Evolutionary conservation across 208 protist genomes (phyloP).

Genomic region (Novymonas esmeraldas): DNA sequence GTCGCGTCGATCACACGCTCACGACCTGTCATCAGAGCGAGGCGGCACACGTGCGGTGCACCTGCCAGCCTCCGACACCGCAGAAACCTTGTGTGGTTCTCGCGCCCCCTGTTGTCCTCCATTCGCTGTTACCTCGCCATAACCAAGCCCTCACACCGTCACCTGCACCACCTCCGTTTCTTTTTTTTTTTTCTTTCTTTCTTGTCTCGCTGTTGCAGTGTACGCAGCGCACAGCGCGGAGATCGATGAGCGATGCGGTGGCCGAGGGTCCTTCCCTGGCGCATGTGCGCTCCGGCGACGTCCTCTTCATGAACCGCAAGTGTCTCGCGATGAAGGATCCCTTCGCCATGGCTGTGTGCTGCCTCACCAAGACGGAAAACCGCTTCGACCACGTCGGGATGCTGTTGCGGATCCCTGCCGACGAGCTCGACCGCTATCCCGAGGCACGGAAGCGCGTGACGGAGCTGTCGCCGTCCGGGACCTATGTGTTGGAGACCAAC

Average conservation of each 20-base stretch:
- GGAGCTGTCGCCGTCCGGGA: conserved; percentile 59
- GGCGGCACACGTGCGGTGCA: too few species aligned
- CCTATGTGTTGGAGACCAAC: conserved; percentile 85
- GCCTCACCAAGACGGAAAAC: conserved; percentile 77
- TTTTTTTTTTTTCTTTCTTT: too few species aligned
- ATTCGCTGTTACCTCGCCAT: too few species aligned
- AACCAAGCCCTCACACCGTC: too few species aligned
- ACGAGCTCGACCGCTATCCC: conserved; percentile 42
- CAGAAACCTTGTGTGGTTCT: too few species aligned
- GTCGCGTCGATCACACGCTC: too few species aligned
- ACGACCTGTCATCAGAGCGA: too few species aligned
- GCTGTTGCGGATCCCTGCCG: conserved; percentile 57
- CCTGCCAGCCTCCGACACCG: too few species aligned
- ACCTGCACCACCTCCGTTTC: too few species aligned
- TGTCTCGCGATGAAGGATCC: conserved; percentile 77
- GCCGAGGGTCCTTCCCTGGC: background rate
- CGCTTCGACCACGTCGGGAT: conserved; percentile 86
- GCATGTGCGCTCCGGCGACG: conserved; percentile 56
- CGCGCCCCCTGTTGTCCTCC: too few species aligned
- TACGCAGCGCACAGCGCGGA: too few species aligned
- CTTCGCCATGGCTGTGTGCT: conserved; percentile 61
- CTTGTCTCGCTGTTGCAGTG: too few species aligned
- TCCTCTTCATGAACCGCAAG: conserved; percentile 85
- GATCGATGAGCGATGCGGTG: background rate
- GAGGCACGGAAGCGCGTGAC: conserved; percentile 37